Evolutionary conservation across 331 rosid genomes (phyloP), one percentile per base, ranked within the genome.

Genomic region (Erythrophleum ivorense): DNA sequence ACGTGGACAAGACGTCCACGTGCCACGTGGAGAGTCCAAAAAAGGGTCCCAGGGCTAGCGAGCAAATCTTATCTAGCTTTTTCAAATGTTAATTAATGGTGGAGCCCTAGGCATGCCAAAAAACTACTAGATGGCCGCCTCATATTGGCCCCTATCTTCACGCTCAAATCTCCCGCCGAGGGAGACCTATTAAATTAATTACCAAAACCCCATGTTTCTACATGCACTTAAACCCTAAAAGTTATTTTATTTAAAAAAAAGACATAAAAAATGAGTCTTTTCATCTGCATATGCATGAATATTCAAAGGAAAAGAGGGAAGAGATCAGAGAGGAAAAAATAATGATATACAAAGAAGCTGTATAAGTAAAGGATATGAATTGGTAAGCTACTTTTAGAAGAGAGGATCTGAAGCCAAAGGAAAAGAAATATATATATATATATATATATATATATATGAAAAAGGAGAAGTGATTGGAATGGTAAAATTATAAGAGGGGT

Each of bases 91-190:
- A 79, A 89, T n/a, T 41, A 10, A 66, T 64, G 82, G 91, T 88
- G 97, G 97, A 86, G 82, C 92, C 94, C 85, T 73, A 50, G 57
- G 76, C 71, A 29, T 73, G 84, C 81, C 59, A 82, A 46, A 80
- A 84, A 66, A 73, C 75, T 55, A 82, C 82, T 80, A 81, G 55
- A 75, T 74, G 83, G 85, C 81, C 87, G 74, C 85, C 82, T 73
- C 86, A 11, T 31, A 84, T 40, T 71, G 81, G 87, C 58, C 81
- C 80, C 86, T 86, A 60, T 86, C 84, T 87, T 87, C 88, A 91
- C 88, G 18, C 84, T 84, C 87, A 84, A 82, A 74, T 82, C 89
- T 89, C 94, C 98, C 95, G 88, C 97, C 95, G 82, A 90, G 84
- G 65, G 73, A 7, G 0, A 46, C 43, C 76, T 0, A 50, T 75